phyloP scores from a whole-genome alignment of 345 rosid genomes.

The Arabis alpina region DNA sequence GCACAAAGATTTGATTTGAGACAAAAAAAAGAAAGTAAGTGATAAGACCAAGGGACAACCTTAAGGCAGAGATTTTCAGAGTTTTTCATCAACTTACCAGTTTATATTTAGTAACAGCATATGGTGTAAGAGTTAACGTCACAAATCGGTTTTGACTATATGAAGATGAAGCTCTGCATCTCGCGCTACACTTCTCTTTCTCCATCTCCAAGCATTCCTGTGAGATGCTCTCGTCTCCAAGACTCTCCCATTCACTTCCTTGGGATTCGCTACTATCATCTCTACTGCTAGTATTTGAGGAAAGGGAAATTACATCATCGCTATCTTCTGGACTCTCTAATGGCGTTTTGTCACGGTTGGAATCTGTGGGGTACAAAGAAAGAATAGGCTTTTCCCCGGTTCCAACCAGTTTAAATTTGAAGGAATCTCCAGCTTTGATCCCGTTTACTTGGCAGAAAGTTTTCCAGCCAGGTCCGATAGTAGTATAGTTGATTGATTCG shows the following conservation, averaged over 20 bases:
- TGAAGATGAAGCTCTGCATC: slow-evolving; percentile 32
- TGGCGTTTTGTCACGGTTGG: background rate
- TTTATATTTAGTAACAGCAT: background rate
- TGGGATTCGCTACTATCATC: slow-evolving; percentile 16
- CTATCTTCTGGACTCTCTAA: slow-evolving; percentile 16
- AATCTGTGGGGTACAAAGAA: background rate
- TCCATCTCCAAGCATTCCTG: background rate
- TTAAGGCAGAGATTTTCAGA: background rate
- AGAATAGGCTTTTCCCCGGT: slow-evolving; percentile 19
- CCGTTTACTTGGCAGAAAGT: slow-evolving; percentile 27
- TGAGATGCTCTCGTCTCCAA: slow-evolving; percentile 7
- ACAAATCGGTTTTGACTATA: slow-evolving; percentile 20
- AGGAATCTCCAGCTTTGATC: slow-evolving; percentile 28
- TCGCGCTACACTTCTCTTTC: background rate
- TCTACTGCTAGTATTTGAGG: slow-evolving; percentile 7
- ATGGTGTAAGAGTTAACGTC: slow-evolving; percentile 29
- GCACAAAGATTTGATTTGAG: background rate
- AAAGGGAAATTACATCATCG: background rate
- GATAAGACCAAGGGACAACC: slow-evolving; percentile 14
- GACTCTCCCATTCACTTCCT: slow-evolving; percentile 16
- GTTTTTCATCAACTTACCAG: slow-evolving; percentile 16
- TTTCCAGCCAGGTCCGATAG: slow-evolving; percentile 25
- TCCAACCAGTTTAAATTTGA: slow-evolving; percentile 9
- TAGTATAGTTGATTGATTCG: background rate
- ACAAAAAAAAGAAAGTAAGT: background rate